These are phyloP conservation scores for Penicillium paradoxum DNA, from an alignment of 495 filamentous ascomycete species.

Conservation along the genomic window DNA sequence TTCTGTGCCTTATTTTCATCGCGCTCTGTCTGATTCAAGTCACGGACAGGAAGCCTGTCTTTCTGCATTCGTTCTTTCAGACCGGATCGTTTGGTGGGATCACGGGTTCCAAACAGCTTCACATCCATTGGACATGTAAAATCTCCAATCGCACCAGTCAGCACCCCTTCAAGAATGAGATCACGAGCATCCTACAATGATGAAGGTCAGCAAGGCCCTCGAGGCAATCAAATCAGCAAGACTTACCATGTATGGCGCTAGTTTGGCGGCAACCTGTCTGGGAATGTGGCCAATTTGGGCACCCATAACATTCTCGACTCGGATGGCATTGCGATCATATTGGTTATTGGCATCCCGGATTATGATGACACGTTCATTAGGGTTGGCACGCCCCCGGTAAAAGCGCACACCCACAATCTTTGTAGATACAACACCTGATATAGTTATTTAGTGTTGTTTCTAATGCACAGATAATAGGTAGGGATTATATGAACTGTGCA, in stretches of 20 bases:
- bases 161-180: slow-evolving; percentile 59
- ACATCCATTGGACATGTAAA: slow-evolving; percentile 71
- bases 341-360: slow-evolving; percentile 65
- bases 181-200: slow-evolving; percentile 40
- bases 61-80: slow-evolving; percentile 58
- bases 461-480: too few relatives aligned
- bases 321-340: slow-evolving; percentile 76
- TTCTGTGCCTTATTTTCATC: slow-evolving; percentile 28
- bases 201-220: slow-evolving; percentile 16
- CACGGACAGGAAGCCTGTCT: slow-evolving; percentile 52
- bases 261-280: slow-evolving; percentile 55
- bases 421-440: slow-evolving; percentile 38
- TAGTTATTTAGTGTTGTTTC: background rate
- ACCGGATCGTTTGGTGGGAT: slow-evolving; percentile 42
- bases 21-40: slow-evolving; percentile 34
- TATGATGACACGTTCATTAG: slow-evolving; percentile 67
- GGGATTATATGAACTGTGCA: background rate
- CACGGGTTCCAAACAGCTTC: slow-evolving; percentile 60
- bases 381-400: slow-evolving; percentile 66
- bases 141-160: slow-evolving; percentile 55
- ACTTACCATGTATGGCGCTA: slow-evolving; percentile 66
- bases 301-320: slow-evolving; percentile 72
- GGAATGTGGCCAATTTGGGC: slow-evolving; percentile 80
- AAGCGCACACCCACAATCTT: slow-evolving; percentile 81
- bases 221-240: background rate